Percentiles rank a stretch among this genome's conserved stretches.
These are phyloP conservation scores for Leccinellum rugosiceps DNA, from an alignment of 768 basidiomycete genomes.

Conservation along the genomic window DNA sequence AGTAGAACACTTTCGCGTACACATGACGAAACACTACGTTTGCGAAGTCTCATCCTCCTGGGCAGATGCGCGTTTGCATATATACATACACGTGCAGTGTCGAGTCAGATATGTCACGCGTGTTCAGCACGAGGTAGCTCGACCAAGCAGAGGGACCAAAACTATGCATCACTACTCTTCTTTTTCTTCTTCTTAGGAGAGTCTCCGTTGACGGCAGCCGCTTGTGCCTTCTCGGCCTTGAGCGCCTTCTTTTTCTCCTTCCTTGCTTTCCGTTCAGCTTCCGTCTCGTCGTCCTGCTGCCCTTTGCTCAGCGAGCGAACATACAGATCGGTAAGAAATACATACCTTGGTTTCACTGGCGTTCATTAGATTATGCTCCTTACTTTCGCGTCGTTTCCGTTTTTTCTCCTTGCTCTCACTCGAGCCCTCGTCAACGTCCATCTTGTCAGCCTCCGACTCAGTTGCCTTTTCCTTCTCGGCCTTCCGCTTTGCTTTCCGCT, in stretches of 20 bases:
- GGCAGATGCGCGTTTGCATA: not conserved
- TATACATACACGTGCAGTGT: not conserved
- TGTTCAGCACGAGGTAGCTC: not conserved
- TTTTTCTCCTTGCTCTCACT: conserved; percentile 40
- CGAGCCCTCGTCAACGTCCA: conserved; percentile 44
- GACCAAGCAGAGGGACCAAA: not conserved
- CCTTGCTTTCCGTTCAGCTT: conserved; percentile 78
- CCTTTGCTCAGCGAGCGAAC: conserved; percentile 4
- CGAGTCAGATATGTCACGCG: not conserved
- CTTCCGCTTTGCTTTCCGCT: conserved; percentile 66
- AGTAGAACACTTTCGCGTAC: too few relatives aligned
- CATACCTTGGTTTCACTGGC: conserved; percentile 41
- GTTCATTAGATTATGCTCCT: conserved; percentile 43
- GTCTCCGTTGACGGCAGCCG: conserved; percentile 38
- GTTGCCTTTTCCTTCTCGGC: conserved; percentile 49
- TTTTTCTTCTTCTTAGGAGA: conserved; percentile 45
- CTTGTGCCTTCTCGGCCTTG: conserved; percentile 70
- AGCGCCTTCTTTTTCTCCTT: conserved; percentile 77
- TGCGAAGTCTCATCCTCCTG: too few relatives aligned
- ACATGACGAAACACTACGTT: not conserved
- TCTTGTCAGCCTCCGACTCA: conserved; percentile 34
- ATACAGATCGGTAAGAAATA: conserved; percentile 12
- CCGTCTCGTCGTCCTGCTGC: conserved; percentile 60
- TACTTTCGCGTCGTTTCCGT: conserved; percentile 55
- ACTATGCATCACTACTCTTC: conserved; percentile 33